Base-by-base conservation (phyloP, 225 moss, liverwort and hornwort species). In the Lunularia cruciata region DNA sequence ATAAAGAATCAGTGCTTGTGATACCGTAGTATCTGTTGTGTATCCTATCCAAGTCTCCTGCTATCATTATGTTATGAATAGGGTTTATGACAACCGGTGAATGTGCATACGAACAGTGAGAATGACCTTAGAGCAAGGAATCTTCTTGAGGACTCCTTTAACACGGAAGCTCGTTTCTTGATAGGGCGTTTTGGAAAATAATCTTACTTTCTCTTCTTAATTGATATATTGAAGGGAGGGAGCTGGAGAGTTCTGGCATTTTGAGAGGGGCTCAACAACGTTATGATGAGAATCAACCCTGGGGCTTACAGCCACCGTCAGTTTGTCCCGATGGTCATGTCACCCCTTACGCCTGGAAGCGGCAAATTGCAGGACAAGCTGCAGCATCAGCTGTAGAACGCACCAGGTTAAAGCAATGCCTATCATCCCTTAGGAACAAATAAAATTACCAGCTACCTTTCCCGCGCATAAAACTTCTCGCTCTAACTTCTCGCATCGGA, bases 301-400 rank as follows among this genome's bases (percentile, higher is more conserved):
- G 93, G 93, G 87, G 90, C 33, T 61, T 86, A 73, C 88, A 88
- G 45, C 85, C 86, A 47, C 93, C 90, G 6, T 84, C 88, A 72
- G 87, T 94, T 73, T 89, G 87, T 28, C 89, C 87, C 37, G 91
- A 94, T 79, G 94, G 94, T 57, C 83, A 84, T 60, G 78, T 91
- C 63, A 89, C 87, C 27, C 83, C 91, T 26, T 94, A 94, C 73
- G 94, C 94, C 35, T 94, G 91, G 94, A 94, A 94, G 76, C 90
- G 94, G 43, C 94, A 94, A 58, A 91, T 91, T 63, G 94, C 94
- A 68, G 91, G 89, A 56, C 94, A 94, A 83, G 94, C 94, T 65
- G 89, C 94, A 56, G 94, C 94, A 30, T 83, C 94, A 57, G 94
- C 94, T 27, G 84, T 87, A 57, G 94, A 91, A 72, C 85, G 91